Evolutionary conservation across 768 basidiomycete genomes (phyloP), one percentile per base, ranked within the genome.

Genomic region (Calocera viscosa): DNA sequence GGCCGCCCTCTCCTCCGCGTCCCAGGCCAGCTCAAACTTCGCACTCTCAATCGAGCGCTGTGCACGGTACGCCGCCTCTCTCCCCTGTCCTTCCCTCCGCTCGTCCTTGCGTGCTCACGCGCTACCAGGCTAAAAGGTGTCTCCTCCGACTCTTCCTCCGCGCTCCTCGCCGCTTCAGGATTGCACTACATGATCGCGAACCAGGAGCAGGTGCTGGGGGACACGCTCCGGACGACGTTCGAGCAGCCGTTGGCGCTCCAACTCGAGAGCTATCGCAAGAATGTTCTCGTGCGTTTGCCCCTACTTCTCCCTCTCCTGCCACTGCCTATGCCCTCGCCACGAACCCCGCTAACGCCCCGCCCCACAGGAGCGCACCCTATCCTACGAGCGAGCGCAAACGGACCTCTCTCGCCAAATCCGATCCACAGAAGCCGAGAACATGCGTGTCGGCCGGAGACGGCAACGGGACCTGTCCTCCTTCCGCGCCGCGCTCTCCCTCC

Each of bases 201-300:
- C 74, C 91, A 94, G 70, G 93, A 90, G 83, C 91, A 93, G 75
- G 85, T 97, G 67, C 78, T 97, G 91, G 87, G 90, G 10, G 90
- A 92, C 73, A 84, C 89, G 2, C 79, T 95, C 53, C 90, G 93
- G 74, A 87, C 87, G 72, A 89, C 84, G 63, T 92, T 95, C 68
- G 94, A 96, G 77, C 87, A 87, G 71, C 94, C 93, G 2, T 76
- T 97, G 67, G 82, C 88, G n/a, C 86, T 89, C 72, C 88, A 91
- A 70, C 75, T 95, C 66, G 90, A 93, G 30, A 82, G 81, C 1
- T 96, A 96, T 77, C 85, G 84, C 65, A 79, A 81, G 17, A 82
- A 85, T 67, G 87, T 92, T 24, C 81, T 83, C 64, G 90, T 91
- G 72, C 67, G 82, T 73, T 14, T 65, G 63, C 64, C 67, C 33